Percentiles rank a stretch among this genome's conserved stretches.
phyloP scores from a whole-genome alignment of 495 filamentous ascomycete genomes.

The Aspergillus biplanus region DNA sequence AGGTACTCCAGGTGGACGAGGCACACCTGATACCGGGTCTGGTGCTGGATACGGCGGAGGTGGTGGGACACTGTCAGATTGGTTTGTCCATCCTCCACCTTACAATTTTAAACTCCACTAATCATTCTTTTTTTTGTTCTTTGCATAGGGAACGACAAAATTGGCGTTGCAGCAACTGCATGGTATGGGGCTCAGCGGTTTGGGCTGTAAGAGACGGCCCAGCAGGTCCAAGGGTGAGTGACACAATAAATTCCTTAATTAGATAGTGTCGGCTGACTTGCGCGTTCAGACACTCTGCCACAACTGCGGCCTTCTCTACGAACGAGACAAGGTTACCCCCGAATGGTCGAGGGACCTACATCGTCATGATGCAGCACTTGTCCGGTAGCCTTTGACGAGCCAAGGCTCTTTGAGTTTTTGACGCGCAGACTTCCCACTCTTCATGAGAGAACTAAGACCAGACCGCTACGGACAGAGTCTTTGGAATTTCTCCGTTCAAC shows the following conservation, averaged over 20 bases:
- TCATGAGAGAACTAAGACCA: not conserved
- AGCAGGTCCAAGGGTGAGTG: conserved; percentile 75
- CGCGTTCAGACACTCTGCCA: conserved; percentile 78
- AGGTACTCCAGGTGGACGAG: conserved; percentile 71
- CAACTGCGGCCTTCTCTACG: conserved; percentile 89
- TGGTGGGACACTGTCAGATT: conserved; percentile 73
- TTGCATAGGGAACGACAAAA: conserved; percentile 67
- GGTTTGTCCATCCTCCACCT: conserved; percentile 40
- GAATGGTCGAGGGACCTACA: conserved; percentile 84
- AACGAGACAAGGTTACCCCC: conserved; percentile 82
- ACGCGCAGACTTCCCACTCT: not conserved
- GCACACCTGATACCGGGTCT: conserved; percentile 72
- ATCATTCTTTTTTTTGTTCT: conserved; percentile 9
- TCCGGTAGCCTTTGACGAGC: conserved; percentile 25
- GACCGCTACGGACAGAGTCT: not conserved
- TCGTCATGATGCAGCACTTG: conserved; percentile 53
- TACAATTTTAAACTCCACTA: conserved; percentile 13
- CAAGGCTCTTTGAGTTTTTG: not conserved
- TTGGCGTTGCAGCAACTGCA: conserved; percentile 93
- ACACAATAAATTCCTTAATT: not conserved
- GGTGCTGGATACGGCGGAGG: conserved; percentile 67
- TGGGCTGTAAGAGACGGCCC: conserved; percentile 97
- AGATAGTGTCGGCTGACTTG: conserved; percentile 16
- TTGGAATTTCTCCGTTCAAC: not conserved
- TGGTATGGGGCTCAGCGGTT: conserved; percentile 82